Conservation (phyloP, 164 flowering plant genomes). For the Stephania yunnanensis region DNA sequence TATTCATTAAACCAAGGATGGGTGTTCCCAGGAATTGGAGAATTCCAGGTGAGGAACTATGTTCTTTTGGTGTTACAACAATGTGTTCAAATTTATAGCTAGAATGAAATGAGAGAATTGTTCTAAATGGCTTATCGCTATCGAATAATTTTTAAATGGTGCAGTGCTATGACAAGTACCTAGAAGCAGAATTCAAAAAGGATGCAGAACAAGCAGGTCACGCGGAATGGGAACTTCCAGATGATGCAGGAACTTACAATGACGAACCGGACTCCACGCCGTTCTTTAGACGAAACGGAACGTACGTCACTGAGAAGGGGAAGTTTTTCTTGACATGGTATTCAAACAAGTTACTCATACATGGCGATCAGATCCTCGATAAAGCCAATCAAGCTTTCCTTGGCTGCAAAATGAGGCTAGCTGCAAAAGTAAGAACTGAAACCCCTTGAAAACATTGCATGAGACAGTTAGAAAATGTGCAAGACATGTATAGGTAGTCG, state of each 20-base stretch:
- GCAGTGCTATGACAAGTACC: constrained; percentile 84
- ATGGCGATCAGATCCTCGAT: constrained; percentile 84
- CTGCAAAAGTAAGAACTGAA: constrained; percentile 53
- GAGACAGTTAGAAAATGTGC: no score
- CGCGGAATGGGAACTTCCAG: constrained; percentile 75
- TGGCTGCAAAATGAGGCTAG: constrained; percentile 63
- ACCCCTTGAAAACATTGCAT: no score
- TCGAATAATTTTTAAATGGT: constrained; percentile 7
- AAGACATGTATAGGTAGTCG: no score
- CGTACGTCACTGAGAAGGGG: constrained; percentile 64
- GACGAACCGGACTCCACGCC: constrained; percentile 58
- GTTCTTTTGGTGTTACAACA: not conserved
- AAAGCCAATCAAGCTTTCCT: constrained; percentile 66
- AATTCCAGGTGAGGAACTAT: constrained; percentile 55
- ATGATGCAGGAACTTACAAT: constrained; percentile 70
- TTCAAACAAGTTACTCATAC: constrained; percentile 55
- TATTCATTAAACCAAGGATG: constrained; percentile 70
- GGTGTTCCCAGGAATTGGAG: constrained; percentile 88
- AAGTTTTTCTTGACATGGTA: constrained; percentile 88
- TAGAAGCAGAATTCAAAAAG: constrained; percentile 49
- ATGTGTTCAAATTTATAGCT: not conserved
- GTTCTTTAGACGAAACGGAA: constrained; percentile 58
- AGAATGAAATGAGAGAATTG: no score
- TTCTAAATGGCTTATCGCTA: not conserved
- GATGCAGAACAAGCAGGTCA: constrained; percentile 57